Conservation (phyloP, 2,329 filamentous ascomycete species). For the Nannizzia gypsea region DNA sequence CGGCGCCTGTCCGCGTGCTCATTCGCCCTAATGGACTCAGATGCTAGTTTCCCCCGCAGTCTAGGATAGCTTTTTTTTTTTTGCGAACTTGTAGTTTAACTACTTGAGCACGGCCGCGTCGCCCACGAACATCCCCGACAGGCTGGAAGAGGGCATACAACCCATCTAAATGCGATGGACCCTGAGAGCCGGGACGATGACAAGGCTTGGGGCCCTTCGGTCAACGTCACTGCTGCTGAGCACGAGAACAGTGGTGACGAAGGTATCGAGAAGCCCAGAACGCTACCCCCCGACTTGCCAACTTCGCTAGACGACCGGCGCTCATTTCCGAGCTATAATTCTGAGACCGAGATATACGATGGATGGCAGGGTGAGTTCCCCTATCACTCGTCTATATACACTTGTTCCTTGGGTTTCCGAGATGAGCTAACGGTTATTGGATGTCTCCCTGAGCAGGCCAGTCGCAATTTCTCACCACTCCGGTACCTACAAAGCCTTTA, state of each 20-base stretch:
- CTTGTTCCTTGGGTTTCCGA: neutral
- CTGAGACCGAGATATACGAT: conserved; percentile 96
- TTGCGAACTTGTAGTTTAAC: neutral
- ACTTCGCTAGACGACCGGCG: conserved; percentile 83
- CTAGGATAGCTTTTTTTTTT: neutral
- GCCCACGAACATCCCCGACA: neutral
- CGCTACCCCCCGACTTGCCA: conserved; percentile 73
- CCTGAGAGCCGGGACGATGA: conserved; percentile 22
- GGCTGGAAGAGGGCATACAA: neutral
- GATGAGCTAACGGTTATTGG: neutral
- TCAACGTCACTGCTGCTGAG: neutral
- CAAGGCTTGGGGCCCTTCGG: conserved; percentile 14
- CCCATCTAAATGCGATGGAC: conserved; percentile 22
- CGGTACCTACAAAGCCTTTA: conserved; percentile 70
- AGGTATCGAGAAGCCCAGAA: conserved; percentile 19
- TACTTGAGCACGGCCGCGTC: neutral
- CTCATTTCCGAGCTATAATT: conserved; percentile 52
- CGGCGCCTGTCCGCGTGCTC: neutral
- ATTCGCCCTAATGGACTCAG: conserved; percentile 3
- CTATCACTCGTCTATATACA: neutral
- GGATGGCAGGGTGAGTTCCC: conserved; percentile 77
- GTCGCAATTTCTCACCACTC: conserved; percentile 85
- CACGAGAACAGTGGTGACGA: conserved; percentile 6
- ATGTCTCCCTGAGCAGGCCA: conserved; percentile 50
- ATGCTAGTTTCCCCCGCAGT: conserved; percentile 6